Evolutionary conservation across 176 grass and related monocot genomes (phyloP).

Genomic region (Aegilops tauschii): DNA sequence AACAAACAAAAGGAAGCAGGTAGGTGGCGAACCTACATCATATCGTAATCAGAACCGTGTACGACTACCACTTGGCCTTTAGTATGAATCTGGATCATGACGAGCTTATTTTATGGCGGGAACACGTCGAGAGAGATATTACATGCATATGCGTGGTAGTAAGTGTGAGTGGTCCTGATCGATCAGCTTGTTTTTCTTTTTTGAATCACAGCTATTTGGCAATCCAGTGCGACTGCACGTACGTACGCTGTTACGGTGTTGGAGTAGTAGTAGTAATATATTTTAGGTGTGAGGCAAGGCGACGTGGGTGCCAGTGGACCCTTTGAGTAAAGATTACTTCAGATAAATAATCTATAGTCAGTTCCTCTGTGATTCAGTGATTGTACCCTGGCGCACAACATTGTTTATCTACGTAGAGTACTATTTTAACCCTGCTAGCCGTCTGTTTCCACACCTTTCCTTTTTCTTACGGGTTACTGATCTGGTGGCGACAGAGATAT

Average conservation of each 20-base stretch:
- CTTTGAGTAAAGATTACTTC: too few relatives aligned
- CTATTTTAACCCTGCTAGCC: too few relatives aligned
- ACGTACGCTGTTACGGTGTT: too few relatives aligned
- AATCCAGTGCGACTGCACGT: too few relatives aligned
- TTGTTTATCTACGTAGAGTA: not conserved
- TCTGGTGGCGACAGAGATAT: not conserved
- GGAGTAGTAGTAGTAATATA: not conserved
- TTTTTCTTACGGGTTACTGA: too few relatives aligned
- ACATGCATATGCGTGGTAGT: too few relatives aligned
- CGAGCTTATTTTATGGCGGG: not conserved
- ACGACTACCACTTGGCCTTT: not conserved
- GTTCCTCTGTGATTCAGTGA: not conserved
- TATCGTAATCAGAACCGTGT: not conserved
- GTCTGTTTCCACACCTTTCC: too few relatives aligned
- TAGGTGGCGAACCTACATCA: not conserved
- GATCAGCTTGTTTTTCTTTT: too few relatives aligned
- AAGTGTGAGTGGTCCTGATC: too few relatives aligned
- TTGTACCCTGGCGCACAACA: not conserved
- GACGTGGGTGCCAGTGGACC: not conserved
- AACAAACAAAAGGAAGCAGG: slow-evolving; percentile 17
- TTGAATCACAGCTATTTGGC: too few relatives aligned
- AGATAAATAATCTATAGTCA: not conserved
- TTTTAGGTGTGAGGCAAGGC: too few relatives aligned
- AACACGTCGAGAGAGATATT: not conserved
- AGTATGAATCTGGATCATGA: not conserved